phyloP scores from a whole-genome alignment of 129 eudicot genomes.

The Tagetes patula region DNA sequence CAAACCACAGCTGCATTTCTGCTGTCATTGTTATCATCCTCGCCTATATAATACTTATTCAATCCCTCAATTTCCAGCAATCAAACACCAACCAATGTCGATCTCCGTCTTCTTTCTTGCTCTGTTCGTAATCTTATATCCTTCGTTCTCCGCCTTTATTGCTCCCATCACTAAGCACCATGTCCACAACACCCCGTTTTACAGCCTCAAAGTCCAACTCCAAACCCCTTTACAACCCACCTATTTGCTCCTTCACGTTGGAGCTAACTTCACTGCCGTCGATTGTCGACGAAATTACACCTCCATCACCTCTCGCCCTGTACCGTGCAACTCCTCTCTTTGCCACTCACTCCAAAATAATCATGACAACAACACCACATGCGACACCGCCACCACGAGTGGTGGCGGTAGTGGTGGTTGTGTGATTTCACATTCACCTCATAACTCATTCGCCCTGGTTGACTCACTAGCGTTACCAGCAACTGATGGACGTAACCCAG shows the following conservation, averaged over 20 bases:
- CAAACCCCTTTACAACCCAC: conserved; percentile 44
- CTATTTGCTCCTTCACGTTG: conserved; percentile 41
- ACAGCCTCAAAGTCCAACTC: conserved; percentile 39
- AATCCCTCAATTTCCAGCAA: neutral
- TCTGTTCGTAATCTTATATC: conserved; percentile 11
- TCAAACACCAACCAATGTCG: conserved; percentile 28
- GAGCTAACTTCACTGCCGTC: conserved; percentile 37
- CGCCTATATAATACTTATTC: neutral
- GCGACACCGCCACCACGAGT: neutral
- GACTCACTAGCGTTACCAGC: conserved; percentile 40
- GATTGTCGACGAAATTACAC: conserved; percentile 44
- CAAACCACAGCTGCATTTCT: conserved; percentile 18
- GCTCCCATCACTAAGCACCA: conserved; percentile 42
- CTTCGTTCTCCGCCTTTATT: conserved; percentile 37
- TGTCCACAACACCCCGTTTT: conserved; percentile 30
- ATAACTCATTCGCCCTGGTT: conserved; percentile 31
- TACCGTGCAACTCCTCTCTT: conserved; percentile 49
- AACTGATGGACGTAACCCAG: conserved; percentile 56
- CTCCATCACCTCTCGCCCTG: conserved; percentile 38
- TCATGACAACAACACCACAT: conserved; percentile 5
- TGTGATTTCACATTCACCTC: conserved; percentile 20
- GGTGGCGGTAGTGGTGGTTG: conserved; percentile 2
- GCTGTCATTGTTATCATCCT: neutral
- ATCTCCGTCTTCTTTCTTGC: conserved; percentile 14
- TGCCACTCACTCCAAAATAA: conserved; percentile 30